Evolutionary conservation across 2,329 filamentous ascomycete genomes (phyloP).

Genomic region (Polychaeton citri): DNA sequence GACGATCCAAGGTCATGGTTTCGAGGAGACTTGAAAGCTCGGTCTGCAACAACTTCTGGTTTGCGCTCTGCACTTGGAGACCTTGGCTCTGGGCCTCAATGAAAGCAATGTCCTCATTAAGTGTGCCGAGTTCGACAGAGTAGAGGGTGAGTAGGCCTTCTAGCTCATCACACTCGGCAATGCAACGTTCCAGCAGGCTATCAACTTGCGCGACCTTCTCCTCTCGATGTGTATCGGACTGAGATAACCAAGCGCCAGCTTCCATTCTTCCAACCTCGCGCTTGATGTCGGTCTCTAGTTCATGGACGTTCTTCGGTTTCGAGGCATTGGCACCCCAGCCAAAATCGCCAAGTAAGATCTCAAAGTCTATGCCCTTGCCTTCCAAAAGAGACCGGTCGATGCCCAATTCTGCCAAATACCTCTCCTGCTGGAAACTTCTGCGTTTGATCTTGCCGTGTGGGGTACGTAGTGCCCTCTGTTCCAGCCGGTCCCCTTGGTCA

Average conservation of each 20-base stretch:
- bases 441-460: conserved; percentile 32
- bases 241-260: conserved; percentile 81
- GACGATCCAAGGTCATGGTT: conserved; percentile 73
- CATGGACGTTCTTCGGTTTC: conserved; percentile 61
- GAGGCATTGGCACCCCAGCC: conserved; percentile 75
- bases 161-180: conserved; percentile 88
- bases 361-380: conserved; percentile 64
- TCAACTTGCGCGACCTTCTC: conserved; percentile 80
- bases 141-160: conserved; percentile 91
- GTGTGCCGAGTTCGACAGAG: conserved; percentile 81
- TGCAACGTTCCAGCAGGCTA: conserved; percentile 72
- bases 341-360: conserved; percentile 70
- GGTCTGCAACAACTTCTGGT: conserved; percentile 83
- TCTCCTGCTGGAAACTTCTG: conserved; percentile 59
- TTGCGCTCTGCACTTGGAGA: conserved; percentile 90
- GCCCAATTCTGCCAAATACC: conserved; percentile 64
- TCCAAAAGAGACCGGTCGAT: conserved; percentile 67
- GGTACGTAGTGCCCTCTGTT: conserved; percentile 14
- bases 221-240: conserved; percentile 64
- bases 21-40: conserved; percentile 82
- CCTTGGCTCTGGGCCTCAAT: conserved; percentile 97
- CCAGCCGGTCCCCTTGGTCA: conserved; percentile 10
- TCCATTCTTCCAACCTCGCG: conserved; percentile 82
- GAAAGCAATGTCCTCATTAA: conserved; percentile 90
- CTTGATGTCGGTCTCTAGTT: conserved; percentile 70